These are phyloP conservation scores for Cenococcum geophilum DNA, from an alignment of 495 filamentous ascomycete genomes.

Conservation along the genomic window DNA sequence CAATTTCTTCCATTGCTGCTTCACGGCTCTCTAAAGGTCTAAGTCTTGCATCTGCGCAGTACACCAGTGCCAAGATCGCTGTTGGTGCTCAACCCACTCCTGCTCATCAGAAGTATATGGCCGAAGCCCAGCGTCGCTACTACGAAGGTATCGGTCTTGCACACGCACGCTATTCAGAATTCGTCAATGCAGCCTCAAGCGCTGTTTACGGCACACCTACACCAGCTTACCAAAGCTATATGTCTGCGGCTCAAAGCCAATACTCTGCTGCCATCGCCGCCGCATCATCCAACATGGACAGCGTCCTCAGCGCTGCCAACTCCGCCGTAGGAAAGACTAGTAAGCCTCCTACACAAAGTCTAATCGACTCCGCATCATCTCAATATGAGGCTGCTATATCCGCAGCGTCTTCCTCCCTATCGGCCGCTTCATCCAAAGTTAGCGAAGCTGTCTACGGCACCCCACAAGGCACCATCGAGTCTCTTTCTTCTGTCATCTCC, in stretches of 20 bases:
- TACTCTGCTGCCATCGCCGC: conserved; percentile 45
- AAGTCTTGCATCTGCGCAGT: conserved; percentile 59
- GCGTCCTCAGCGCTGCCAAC: conserved; percentile 37
- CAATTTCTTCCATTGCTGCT: conserved; percentile 59
- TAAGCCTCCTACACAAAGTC: conserved; percentile 39
- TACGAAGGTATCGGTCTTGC: conserved; percentile 72
- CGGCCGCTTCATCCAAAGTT: conserved; percentile 22
- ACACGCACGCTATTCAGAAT: conserved; percentile 69
- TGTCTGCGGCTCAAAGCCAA: conserved; percentile 36
- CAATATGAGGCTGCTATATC: conserved; percentile 46
- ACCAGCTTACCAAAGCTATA: conserved; percentile 38
- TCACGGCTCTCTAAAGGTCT: conserved; percentile 59
- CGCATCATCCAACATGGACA: conserved; percentile 47
- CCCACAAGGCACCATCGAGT: conserved; percentile 42
- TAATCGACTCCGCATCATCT: conserved; percentile 47
- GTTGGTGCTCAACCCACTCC: conserved; percentile 52
- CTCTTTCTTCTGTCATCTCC: conserved; percentile 40
- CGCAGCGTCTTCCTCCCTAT: conserved; percentile 44
- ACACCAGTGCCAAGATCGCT: conserved; percentile 53
- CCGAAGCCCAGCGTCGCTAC: conserved; percentile 63
- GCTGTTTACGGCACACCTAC: conserved; percentile 46
- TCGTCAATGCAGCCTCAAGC: conserved; percentile 60
- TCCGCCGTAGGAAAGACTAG: conserved; percentile 35
- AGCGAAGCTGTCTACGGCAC: conserved; percentile 40
- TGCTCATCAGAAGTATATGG: conserved; percentile 49